phyloP scores from a whole-genome alignment of 805 yeast genomes.

The Ogataea pini region DNA sequence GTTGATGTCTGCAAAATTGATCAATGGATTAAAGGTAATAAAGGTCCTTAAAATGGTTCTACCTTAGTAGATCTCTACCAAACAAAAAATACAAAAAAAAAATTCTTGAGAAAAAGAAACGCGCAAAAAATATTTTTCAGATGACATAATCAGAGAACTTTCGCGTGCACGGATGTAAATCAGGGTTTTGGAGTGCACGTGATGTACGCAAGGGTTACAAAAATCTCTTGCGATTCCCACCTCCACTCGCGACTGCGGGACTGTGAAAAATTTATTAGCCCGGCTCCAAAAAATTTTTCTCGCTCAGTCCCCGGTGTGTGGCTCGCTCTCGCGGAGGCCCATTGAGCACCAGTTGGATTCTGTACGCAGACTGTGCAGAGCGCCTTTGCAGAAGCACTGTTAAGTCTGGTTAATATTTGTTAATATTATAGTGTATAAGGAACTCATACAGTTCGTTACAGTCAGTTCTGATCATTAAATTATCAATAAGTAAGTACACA shows the following conservation, averaged over 20 bases:
- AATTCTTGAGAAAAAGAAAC: neutral
- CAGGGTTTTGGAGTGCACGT: constrained; percentile 10
- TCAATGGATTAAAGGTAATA: too few relatives aligned
- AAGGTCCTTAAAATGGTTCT: too few relatives aligned
- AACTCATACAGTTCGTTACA: neutral
- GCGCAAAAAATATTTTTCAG: constrained; percentile 6
- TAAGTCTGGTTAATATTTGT: constrained; percentile 3
- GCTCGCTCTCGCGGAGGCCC: neutral
- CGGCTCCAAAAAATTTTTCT: constrained; percentile 2
- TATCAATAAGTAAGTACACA: constrained; percentile 16
- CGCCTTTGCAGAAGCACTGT: constrained; percentile 2
- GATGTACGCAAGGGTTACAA: constrained; percentile 11
- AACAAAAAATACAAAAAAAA: constrained; percentile 7
- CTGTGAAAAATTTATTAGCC: constrained; percentile 19
- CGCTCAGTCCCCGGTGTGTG: constrained; percentile 2
- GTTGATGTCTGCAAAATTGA: too few relatives aligned
- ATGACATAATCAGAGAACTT: neutral
- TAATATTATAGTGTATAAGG: neutral
- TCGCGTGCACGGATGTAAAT: neutral
- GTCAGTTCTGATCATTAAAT: constrained; percentile 8
- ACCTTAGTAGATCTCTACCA: constrained; percentile 1
- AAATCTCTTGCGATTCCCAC: neutral
- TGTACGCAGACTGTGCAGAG: constrained; percentile 2
- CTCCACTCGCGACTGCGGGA: constrained; percentile 1
- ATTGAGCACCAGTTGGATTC: constrained; percentile 1